A percentile compares a stretch with the other conserved stretches of the same genome.
phyloP scores from a whole-genome alignment of 306 rosid genomes.

The Castanea crenata region DNA sequence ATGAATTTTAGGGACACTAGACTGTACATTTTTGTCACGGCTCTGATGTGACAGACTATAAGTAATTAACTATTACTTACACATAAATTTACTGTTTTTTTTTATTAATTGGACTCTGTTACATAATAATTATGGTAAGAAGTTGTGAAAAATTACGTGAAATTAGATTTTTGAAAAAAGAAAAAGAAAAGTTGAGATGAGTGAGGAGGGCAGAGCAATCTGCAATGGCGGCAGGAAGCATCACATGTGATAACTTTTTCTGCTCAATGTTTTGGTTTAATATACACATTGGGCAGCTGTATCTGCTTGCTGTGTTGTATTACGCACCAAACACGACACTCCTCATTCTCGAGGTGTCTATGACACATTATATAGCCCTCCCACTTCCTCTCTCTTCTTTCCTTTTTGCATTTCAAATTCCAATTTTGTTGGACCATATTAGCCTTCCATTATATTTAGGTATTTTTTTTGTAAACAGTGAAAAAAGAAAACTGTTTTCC shows the following conservation, averaged over 20 bases:
- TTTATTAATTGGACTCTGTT: rapidly evolving
- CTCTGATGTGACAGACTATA: rapidly evolving
- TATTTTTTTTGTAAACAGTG: no score
- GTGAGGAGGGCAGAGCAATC: neutral
- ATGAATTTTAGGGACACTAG: no score
- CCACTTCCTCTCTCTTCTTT: neutral
- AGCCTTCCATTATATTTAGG: neutral
- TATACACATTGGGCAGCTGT: conserved; percentile 21
- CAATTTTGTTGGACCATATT: neutral
- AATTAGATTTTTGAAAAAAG: no score
- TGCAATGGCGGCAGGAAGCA: conserved; percentile 18
- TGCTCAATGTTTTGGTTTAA: neutral
- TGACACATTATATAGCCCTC: no score
- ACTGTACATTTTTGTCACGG: no score
- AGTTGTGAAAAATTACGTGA: no score
- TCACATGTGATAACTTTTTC: conserved; percentile 12
- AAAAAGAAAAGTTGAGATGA: no score
- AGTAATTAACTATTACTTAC: rapidly evolving
- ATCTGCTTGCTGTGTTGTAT: neutral
- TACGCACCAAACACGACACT: conserved; percentile 18
- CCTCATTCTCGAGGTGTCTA: conserved; percentile 3
- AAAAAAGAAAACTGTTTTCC: no score
- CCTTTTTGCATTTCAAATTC: neutral
- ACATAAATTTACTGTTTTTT: rapidly evolving
- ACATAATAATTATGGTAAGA: no score